Evolutionary conservation across 192 early-diverging fungal species (phyloP), one percentile per base, ranked within the genome.

Genomic region (Gryganskiella cystojenkinii): DNA sequence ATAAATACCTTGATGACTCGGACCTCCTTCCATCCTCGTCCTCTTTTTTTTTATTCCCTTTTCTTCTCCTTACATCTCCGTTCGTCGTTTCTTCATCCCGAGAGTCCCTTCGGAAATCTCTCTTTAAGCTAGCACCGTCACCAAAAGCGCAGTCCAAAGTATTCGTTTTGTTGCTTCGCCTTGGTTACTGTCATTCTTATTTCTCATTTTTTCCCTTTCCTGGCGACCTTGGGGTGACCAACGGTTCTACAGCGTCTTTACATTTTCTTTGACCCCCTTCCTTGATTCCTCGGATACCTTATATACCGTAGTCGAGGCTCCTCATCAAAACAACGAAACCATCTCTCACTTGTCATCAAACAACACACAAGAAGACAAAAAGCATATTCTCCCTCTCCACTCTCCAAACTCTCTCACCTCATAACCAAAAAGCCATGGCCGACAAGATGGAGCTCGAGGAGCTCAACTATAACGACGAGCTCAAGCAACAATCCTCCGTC

Each of bases 371-470:
- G 8, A 30, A 19, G 7, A 54, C 44, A 25, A 15, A 17, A n/a
- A n/a, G n/a, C n/a, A n/a, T n/a, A n/a, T n/a, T 37, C 14, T 28
- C 50, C 34, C 28, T 30, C 51, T 44, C 57, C 10, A 17, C 54
- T 17, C 19, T n/a, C n/a, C n/a, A n/a, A n/a, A n/a, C n/a, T n/a
- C n/a, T n/a, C 57, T 30, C 37, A 25, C n/a, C 43, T 44, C 42
- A 54, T 19, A 14, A 4, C 33, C 61, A 20, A 10, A 49, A 14
- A 14, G 28, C 40, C 47, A 71, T 71, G 69, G 61, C 69, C 33
- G 71, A 74, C 28, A 74, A 74, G 54, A 66, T 66, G 63, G 71
- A 74, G 71, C 56, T 74, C 56, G 71, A 65, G 4, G 55, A 73
- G 70, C 61, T 59, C 47, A 25, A 61, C 25, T 45, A 59, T 24